Evolutionary conservation across 2,329 filamentous ascomycete genomes (phyloP), one percentile per base, ranked within the genome.

Genomic region (Alternaria conjuncta): DNA sequence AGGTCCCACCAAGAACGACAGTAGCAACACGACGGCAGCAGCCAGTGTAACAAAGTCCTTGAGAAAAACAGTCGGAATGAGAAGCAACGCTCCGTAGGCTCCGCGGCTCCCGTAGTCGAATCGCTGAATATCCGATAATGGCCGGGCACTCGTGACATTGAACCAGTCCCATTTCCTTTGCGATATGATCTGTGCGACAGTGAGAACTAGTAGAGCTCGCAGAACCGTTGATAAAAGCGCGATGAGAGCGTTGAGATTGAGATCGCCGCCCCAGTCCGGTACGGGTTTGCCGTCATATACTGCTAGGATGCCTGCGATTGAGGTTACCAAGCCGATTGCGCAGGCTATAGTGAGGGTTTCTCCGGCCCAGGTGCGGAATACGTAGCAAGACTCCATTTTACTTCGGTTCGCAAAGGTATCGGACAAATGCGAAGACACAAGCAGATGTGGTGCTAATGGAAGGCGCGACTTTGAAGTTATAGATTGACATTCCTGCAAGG

Each of bases 241-340:
- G 13, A 57, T n/a, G n/a, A 57, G 36, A 30, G 43, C 55, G 26
- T 57, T 57, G n/a, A 57, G 55, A 21, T 47, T 57, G 13, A 57
- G n/a, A 4, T 47, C 18, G 28, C 2, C 1, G 12, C 55, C 43
- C 55, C 55, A 32, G 21, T 57, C 43, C n/a, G 55, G 55, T 30
- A 47, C 55, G 12, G 43, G 25, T 18, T 57, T 20, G 25, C 55
- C 55, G 45, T 57, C 26, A 20, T 47, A 23, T 11, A 32, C n/a
- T 45, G 26, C 43, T 10, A 45, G 26, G 5, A 57, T 15, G 21
- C 28, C 25, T 12, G 43, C 25, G 13, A 57, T 57, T 4, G 43
- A 44, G 21, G 26, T 20, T 18, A 45, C 30, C 2, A 57, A 43
- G 11, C 43, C 43, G 18, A 45, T 57, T 1, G 55, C 46, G 15